Evolutionary conservation across 1,139 yeast genomes (phyloP), one percentile per base, ranked within the genome.

Genomic region (Entelexis sorbosivorans): DNA sequence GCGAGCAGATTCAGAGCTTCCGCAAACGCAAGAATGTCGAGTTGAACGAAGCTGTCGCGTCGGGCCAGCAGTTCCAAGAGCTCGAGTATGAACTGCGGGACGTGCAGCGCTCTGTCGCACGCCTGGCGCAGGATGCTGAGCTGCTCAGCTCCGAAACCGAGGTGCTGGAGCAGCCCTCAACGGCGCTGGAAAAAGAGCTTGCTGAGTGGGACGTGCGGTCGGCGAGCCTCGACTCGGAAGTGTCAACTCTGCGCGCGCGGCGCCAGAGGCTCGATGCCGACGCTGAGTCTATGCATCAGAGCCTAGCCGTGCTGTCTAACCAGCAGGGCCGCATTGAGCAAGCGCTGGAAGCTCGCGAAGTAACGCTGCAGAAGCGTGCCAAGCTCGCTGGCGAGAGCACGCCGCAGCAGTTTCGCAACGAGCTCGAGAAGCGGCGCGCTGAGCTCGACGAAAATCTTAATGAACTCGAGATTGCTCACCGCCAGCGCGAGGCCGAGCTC

Each of bases 51-150:
- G 69, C 89, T 8, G 87, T 88, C 65, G 78, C 78, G 44, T 75
- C 87, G 1, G 85, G 87, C 63, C 96, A 87, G 64, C 82, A 81
- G 55, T 88, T 84, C 61, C 96, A 88, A 63, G 74, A 78, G 54
- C 78, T 81, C 1, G 64, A 87, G 29, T 79, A 83, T 38, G 78
- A 77, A 58, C 66, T 79, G 31, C 87, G 83, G 42, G 79, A 78
- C 55, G 32, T 34, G 3, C 42, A 36, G n/a, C 26, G 48, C 6
- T 31, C 39, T 31, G 24, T 10, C 11, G 34, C 28, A 8, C 52
- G 52, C 2, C 28, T 50, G 20, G 17, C 17, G 16, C 46, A 55
- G 40, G 42, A 48, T 22, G 39, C 40, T 13, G 51, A 44, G 19
- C 19, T 39, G 11, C 35, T 55, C 6, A 17, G 22, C 8, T 40